Evolutionary conservation across 306 rosid species (phyloP), one percentile per base, ranked within the genome.

Genomic region (Prunus padus): DNA sequence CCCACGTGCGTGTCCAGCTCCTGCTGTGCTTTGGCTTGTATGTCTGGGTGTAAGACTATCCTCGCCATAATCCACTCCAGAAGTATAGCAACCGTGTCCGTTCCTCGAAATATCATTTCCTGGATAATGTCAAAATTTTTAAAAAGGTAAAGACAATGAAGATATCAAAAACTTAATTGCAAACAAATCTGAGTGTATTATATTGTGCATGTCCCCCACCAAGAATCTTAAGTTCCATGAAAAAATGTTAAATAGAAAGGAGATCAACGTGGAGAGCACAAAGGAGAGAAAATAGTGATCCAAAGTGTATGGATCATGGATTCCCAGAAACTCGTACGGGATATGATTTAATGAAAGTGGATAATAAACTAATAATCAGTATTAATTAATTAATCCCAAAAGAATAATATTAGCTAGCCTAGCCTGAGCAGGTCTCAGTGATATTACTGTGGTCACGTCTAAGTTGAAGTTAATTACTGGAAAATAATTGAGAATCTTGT

Each of bases 71-170:
- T 84, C 98, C 98, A 94, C 63, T 94, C 98, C 3, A 94, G 51
- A 37, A 94, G 91, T 54, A 94, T 76, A 0, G 97, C 93, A 52
- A 94, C 86, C 0, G 97, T 88, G 33, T 94, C 98, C 13, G 96
- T 94, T 74, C 98, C 98, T 72, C 98, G 83, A 67, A 94, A 94
- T 80, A 90, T 82, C 95, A 90, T 90, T 78, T 94, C 98, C 98
- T 94, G 65, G 19, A 50, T 4, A 66, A 26, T 7, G 52, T 16
- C 6, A 31, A 44, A n/a, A n/a, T n/a, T n/a, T n/a, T n/a, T n/a
- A 54, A 52, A 51, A 22, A 1, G 42, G 42, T 37, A 37, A 37
- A 68, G 23, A 62, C 42, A 37, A 76, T 13, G 12, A 44, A 4
- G 26, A 60, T 28, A 67, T 40, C 1, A 26, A 56, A 26, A 67